Evolutionary conservation across 2,329 filamentous ascomycete species (phyloP), one percentile per base, ranked within the genome.

Genomic region (Arthroderma sp.): DNA sequence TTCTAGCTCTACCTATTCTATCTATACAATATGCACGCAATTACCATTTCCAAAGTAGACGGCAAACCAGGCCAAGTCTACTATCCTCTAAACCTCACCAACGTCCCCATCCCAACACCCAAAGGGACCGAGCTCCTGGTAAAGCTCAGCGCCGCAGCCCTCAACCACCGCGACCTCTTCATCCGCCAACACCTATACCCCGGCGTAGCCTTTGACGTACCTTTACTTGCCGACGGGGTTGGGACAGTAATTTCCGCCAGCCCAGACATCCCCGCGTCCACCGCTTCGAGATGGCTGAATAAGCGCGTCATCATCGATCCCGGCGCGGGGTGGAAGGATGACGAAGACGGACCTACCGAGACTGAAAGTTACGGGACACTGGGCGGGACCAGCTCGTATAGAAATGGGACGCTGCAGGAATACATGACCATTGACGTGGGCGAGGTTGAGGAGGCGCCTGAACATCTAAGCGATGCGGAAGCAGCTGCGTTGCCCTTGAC

Each of bases 161-260:
- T 96, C 42, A 96, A 96, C 70, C 91, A 96, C 69, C 83, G 88
- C 55, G 91, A 96, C 63, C 78, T 94, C 54, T 96, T 95, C 69
- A 83, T 94, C 64, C 84, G 89, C 44, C 87, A 91, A 63, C 82
- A 88, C 58, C 78, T 94, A 36, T 96, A 96, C 69, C 89, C 89
- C 0, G 82, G 77, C 54, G 82, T 86, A 43, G 81, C 83, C 8
- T 94, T 94, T 62, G 73, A 76, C 48, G 71, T 80, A 4, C 85
- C 89, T 1, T 68, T 96, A 36, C 74, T 94, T 28, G 79, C 87
- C 48, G 89, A 96, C 60, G 89, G 85, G 51, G 80, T 75, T 53
- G 89, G 88, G 44, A 68, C 75, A 46, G 85, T 96, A 3, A 73
- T 80, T 29, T 67, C 71, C 4, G 67, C 78, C 3, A 85, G 85